Evolutionary conservation across 768 basidiomycete genomes (phyloP).

Genomic region (Tylopilus sp.): DNA sequence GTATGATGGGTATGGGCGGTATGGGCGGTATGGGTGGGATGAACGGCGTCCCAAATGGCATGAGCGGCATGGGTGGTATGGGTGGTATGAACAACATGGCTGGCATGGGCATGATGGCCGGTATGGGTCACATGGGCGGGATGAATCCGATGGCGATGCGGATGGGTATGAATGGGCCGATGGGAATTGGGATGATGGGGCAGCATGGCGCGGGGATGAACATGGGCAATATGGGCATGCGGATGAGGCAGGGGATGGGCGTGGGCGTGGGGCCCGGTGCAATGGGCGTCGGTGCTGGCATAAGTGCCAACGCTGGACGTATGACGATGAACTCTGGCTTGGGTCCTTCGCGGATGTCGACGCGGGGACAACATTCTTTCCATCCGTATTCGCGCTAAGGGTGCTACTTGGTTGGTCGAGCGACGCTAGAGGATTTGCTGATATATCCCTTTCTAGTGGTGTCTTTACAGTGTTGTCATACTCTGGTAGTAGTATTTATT

Average conservation of each 20-base stretch:
- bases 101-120: conserved; percentile 38
- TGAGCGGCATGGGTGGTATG: conserved; percentile 22
- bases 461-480: conserved; percentile 4
- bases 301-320: conserved; percentile 35
- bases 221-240: conserved; percentile 33
- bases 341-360: conserved; percentile 48
- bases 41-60: conserved; percentile 23
- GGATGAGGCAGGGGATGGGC: conserved; percentile 38
- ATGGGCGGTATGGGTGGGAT: conserved; percentile 34
- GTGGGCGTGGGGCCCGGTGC: conserved; percentile 38
- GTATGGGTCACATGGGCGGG: conserved; percentile 25
- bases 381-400: conserved; percentile 59
- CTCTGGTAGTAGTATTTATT: conserved; percentile 15
- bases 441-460: conserved; percentile 28
- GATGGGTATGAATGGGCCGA: conserved; percentile 31
- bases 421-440: neutral
- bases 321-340: conserved; percentile 40
- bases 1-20: conserved; percentile 48
- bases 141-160: conserved; percentile 36
- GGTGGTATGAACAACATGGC: conserved; percentile 22
- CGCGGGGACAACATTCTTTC: conserved; percentile 56
- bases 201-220: conserved; percentile 18
- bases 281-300: conserved; percentile 33
- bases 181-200: conserved; percentile 40
- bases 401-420: neutral